Evolutionary conservation across 345 rosid species (phyloP).

Genomic region (Eucalyptus sideroxylon): DNA sequence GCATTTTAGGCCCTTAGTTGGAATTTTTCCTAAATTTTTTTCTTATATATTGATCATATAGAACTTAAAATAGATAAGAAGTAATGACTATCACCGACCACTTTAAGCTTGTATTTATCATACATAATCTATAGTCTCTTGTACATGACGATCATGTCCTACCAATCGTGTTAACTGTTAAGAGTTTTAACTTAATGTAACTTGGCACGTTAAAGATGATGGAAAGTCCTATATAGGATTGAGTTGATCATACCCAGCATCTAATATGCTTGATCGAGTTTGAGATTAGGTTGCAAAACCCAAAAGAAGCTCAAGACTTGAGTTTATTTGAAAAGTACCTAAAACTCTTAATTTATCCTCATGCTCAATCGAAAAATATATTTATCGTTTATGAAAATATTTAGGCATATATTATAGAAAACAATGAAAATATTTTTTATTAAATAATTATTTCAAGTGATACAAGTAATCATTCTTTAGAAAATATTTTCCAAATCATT

Average conservation of each 20-base stretch:
- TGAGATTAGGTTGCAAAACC: background rate
- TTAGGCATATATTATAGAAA: too few species aligned
- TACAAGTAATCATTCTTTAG: background rate
- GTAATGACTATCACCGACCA: background rate
- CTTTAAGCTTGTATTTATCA: background rate
- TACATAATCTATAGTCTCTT: background rate
- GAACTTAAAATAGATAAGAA: background rate
- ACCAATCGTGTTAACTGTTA: background rate
- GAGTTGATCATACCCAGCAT: background rate
- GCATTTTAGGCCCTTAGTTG: rapidly evolving
- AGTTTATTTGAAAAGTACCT: background rate
- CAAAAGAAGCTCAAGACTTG: background rate
- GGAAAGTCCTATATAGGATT: background rate
- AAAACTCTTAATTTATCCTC: background rate
- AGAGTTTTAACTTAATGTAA: background rate
- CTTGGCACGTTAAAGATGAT: background rate
- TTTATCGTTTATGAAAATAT: too few species aligned
- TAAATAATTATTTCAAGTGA: too few species aligned
- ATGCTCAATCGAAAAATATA: background rate
- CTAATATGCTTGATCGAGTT: background rate
- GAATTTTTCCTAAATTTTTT: too few species aligned
- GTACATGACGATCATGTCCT: background rate
- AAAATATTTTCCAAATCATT: too few species aligned
- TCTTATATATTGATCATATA: too few species aligned
- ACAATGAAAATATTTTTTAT: too few species aligned